Evolutionary conservation across 1,284 basidiomycete genomes (phyloP).

Genomic region (Fomitiporia mediterranea): DNA sequence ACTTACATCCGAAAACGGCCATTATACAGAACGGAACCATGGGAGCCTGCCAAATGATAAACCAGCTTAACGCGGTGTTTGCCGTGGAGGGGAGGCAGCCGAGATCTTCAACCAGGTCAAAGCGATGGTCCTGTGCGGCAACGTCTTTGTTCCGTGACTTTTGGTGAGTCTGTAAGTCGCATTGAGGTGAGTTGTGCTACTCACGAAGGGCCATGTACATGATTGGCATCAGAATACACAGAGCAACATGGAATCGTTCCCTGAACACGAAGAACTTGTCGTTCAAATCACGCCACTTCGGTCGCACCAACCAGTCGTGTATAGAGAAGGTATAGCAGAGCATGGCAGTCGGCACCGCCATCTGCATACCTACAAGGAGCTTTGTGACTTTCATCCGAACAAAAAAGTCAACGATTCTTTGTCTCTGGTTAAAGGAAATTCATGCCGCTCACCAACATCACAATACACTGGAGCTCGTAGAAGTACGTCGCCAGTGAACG

Average conservation of each 20-base stretch:
- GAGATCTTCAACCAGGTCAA: slow-evolving; percentile 56
- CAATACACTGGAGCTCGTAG: slow-evolving; percentile 55
- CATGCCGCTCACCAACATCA: slow-evolving; percentile 50
- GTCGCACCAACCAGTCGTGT: slow-evolving; percentile 27
- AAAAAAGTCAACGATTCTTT: slow-evolving; percentile 5
- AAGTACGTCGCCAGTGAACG: slow-evolving; percentile 49
- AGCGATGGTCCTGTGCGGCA: slow-evolving; percentile 64
- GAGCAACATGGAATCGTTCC: slow-evolving; percentile 41
- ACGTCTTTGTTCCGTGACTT: slow-evolving; percentile 39
- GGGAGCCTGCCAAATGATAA: slow-evolving; percentile 54
- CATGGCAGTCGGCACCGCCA: slow-evolving; percentile 55
- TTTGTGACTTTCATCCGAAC: slow-evolving; percentile 34
- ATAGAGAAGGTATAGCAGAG: slow-evolving; percentile 36
- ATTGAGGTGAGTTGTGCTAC: slow-evolving; percentile 26
- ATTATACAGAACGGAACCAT: slow-evolving; percentile 36
- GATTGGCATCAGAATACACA: slow-evolving; percentile 52
- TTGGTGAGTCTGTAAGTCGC: background rate
- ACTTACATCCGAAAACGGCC: slow-evolving; percentile 1
- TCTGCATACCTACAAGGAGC: slow-evolving; percentile 37
- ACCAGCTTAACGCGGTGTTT: slow-evolving; percentile 44
- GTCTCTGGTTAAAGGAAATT: background rate
- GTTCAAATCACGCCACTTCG: slow-evolving; percentile 31
- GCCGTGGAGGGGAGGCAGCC: slow-evolving; percentile 62
- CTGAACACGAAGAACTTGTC: slow-evolving; percentile 34
- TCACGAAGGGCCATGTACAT: slow-evolving; percentile 56